Conservation (phyloP, 805 yeast genomes). For the Clavispora fructus region DNA sequence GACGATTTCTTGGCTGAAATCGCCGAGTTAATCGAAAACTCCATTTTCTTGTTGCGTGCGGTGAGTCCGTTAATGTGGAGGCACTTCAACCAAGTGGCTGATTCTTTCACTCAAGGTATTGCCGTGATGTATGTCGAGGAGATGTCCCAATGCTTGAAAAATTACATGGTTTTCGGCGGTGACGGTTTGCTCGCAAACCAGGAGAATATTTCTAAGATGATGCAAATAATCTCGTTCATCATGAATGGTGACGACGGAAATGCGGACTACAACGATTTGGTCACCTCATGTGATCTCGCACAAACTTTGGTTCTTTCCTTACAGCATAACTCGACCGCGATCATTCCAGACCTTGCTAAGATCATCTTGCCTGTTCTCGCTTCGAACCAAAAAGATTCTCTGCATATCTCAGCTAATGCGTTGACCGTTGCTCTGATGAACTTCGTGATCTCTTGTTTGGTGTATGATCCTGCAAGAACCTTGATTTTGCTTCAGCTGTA, state of each 20-base stretch:
- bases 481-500: slow-evolving; percentile 44
- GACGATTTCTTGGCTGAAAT: slow-evolving; percentile 74
- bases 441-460: slow-evolving; percentile 57
- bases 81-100: slow-evolving; percentile 46
- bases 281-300: slow-evolving; percentile 55
- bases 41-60: slow-evolving; percentile 29
- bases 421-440: slow-evolving; percentile 52
- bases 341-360: slow-evolving; percentile 42
- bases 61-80: slow-evolving; percentile 71
- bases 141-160: slow-evolving; percentile 64
- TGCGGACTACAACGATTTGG: slow-evolving; percentile 51
- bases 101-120: slow-evolving; percentile 34
- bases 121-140: slow-evolving; percentile 73
- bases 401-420: slow-evolving; percentile 25
- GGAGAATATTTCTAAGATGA: slow-evolving; percentile 43
- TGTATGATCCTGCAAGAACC: slow-evolving; percentile 54
- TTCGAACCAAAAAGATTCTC: slow-evolving; percentile 18
- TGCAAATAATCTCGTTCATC: slow-evolving; percentile 44
- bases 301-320: slow-evolving; percentile 60
- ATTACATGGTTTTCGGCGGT: slow-evolving; percentile 54
- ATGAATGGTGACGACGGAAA: slow-evolving; percentile 41
- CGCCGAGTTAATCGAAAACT: slow-evolving; percentile 60
- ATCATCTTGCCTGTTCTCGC: slow-evolving; percentile 37
- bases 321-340: slow-evolving; percentile 41
- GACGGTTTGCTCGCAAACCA: slow-evolving; percentile 38